phyloP scores from a whole-genome alignment of 768 basidiomycete species.

The Lentinula lateritia region DNA sequence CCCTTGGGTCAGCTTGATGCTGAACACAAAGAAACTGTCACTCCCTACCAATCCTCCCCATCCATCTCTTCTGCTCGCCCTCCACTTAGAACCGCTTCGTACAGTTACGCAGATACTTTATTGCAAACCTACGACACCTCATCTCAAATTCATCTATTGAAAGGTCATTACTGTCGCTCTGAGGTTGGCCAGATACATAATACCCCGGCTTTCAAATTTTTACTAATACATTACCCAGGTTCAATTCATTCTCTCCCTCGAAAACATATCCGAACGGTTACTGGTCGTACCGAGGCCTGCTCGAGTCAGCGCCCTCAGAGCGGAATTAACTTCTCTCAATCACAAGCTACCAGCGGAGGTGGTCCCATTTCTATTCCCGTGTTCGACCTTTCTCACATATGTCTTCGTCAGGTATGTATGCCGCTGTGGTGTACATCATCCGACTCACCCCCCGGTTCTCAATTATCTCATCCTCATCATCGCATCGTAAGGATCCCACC shows the following conservation, averaged over 20 bases:
- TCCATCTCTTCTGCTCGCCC: slow-evolving; percentile 48
- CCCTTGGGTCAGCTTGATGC: slow-evolving; percentile 67
- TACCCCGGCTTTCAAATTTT: slow-evolving; percentile 6
- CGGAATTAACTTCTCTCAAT: slow-evolving; percentile 92
- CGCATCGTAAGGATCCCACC: slow-evolving; percentile 96
- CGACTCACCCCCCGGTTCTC: slow-evolving; percentile 38
- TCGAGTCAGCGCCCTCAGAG: slow-evolving; percentile 91
- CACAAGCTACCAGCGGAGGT: slow-evolving; percentile 97
- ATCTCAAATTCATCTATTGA: slow-evolving; percentile 67
- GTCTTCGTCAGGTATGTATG: slow-evolving; percentile 62
- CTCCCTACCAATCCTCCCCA: slow-evolving; percentile 69
- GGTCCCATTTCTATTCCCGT: slow-evolving; percentile 12
- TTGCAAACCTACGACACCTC: slow-evolving; percentile 63
- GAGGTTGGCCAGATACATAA: slow-evolving; percentile 54
- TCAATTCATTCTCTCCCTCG: slow-evolving; percentile 81
- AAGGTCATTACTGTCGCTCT: slow-evolving; percentile 84
- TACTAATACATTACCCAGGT: slow-evolving; percentile 40
- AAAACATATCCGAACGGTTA: slow-evolving; percentile 88
- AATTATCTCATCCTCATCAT: slow-evolving; percentile 68
- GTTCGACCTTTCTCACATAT: neutral
- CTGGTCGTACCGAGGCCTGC: slow-evolving; percentile 91
- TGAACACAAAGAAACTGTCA: slow-evolving; percentile 24
- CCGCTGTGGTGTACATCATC: slow-evolving; percentile 84
- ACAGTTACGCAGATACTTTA: slow-evolving; percentile 47
- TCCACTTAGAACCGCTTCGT: slow-evolving; percentile 37